Percentiles rank a stretch among this genome's conserved stretches.
Evolutionary conservation across 2,329 filamentous ascomycete species (phyloP).

Genomic region (Graphium sp.): DNA sequence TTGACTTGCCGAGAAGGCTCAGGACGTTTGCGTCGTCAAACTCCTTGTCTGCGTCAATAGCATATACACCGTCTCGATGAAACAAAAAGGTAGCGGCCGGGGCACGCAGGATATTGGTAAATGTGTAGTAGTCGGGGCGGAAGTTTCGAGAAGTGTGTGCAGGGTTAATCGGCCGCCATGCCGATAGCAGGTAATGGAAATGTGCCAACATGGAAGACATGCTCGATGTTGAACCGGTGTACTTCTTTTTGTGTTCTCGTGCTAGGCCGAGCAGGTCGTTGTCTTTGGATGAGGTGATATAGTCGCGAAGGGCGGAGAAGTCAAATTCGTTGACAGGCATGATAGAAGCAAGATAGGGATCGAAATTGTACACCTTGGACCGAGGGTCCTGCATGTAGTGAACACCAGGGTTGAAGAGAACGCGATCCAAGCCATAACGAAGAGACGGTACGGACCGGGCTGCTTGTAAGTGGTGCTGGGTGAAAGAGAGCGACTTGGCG

Average conservation of each 20-base stretch:
- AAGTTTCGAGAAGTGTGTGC: constrained; percentile 53
- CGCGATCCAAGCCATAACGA: constrained; percentile 63
- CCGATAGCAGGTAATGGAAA: constrained; percentile 81
- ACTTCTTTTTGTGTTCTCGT: constrained; percentile 51
- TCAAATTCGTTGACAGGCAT: constrained; percentile 92
- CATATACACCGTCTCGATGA: constrained; percentile 72
- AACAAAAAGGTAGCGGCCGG: constrained; percentile 72
- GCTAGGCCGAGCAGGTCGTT: constrained; percentile 52
- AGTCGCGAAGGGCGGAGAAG: constrained; percentile 69
- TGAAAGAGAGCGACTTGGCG: constrained; percentile 14
- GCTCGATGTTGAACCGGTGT: constrained; percentile 89
- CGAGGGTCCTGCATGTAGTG: constrained; percentile 82
- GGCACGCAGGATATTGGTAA: constrained; percentile 54
- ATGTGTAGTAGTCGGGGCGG: constrained; percentile 39
- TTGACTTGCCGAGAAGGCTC: constrained; percentile 83
- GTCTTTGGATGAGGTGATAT: constrained; percentile 86
- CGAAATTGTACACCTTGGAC: constrained; percentile 87
- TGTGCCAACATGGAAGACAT: constrained; percentile 81
- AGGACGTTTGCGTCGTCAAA: constrained; percentile 73
- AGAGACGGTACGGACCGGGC: constrained; percentile 38
- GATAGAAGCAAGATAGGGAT: constrained; percentile 81
- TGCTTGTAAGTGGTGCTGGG: constrained; percentile 14
- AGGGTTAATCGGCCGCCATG: constrained; percentile 59
- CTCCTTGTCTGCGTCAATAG: constrained; percentile 91
- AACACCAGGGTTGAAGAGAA: constrained; percentile 90